Evolutionary conservation across 495 filamentous ascomycete genomes (phyloP), one percentile per base, ranked within the genome.

Genomic region (Tuber magnatum): DNA sequence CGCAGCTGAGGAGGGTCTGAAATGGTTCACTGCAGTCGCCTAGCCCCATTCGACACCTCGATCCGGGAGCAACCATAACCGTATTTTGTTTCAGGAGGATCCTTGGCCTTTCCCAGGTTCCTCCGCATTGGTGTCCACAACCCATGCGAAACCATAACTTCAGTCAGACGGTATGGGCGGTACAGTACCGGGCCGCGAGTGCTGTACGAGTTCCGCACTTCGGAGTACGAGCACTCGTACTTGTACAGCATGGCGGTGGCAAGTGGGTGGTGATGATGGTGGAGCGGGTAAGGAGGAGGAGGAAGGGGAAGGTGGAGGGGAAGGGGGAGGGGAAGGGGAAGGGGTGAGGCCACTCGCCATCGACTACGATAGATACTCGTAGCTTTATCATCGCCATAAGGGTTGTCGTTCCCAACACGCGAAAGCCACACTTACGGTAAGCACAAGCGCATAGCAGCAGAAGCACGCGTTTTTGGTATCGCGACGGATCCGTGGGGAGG

Each of bases 61-160:
- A 78, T 65, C 76, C 76, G 72, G 74, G 74, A 74, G 69, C 51
- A 76, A 68, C 70, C 77, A 75, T 75, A n/a, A n/a, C n/a, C n/a
- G n/a, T 38, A 32, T 65, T 35, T 40, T 51, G 51, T 79, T 74
- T 73, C 73, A 68, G 76, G 76, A 76, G 76, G 2, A 44, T 75
- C 72, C 69, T 65, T 78, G 75, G 42, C 76, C 61, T 48, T 44
- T 72, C 72, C 76, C n/a, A 48, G 61, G 71, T 73, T 79, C 28
- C 35, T 65, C 56, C 56, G 28, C 56, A 65, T 65, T 35, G 56
- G 56, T 65, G 16, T 28, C 12, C 56, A 35, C 56, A 35, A 65
- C 32, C 28, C 56, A 65, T 28, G 18, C 56, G 35, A 65, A 28
- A 35, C 56, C 56, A 65, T 35, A 14, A 14, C 56, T 32, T 9